A percentile compares a stretch with the other conserved stretches of the same genome.
Conservation (phyloP, 495 filamentous ascomycete genomes). For the Hypoxylon intermedium region DNA sequence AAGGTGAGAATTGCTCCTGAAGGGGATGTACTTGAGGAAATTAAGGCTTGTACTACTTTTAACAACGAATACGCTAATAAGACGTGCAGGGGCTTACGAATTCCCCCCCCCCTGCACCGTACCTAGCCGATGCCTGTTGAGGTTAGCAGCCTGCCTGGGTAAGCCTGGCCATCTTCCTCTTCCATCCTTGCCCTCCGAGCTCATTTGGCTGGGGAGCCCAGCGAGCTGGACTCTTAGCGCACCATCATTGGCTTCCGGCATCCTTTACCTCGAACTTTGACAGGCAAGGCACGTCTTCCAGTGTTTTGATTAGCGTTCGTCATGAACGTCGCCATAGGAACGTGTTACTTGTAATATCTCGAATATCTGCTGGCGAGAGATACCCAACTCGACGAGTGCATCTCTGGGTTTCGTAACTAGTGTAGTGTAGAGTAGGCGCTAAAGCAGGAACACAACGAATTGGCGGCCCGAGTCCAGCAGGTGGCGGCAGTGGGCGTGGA, state of each 20-base stretch:
- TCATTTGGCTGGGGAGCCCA: slow-evolving; percentile 28
- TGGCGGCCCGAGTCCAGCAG: slow-evolving; percentile 3
- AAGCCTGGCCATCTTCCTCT: slow-evolving; percentile 11
- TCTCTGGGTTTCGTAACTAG: slow-evolving; percentile 14
- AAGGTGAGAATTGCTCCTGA: no score
- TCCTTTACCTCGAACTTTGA: slow-evolving; percentile 1
- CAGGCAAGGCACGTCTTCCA: slow-evolving; percentile 3
- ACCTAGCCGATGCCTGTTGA: slow-evolving; percentile 26
- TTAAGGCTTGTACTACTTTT: slow-evolving; percentile 15
- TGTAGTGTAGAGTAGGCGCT: no score
- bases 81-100: slow-evolving; percentile 12
- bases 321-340: no score
- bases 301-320: slow-evolving; percentile 5
- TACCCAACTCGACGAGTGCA: background rate
- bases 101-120: slow-evolving; percentile 22
- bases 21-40: slow-evolving; percentile 13
- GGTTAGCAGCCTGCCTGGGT: slow-evolving; percentile 19
- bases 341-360: slow-evolving; percentile 10
- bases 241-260: slow-evolving; percentile 8
- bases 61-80: slow-evolving; percentile 24
- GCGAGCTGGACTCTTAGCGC: slow-evolving; percentile 18
- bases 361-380: no score
- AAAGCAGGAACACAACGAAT: slow-evolving; percentile 38
- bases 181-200: slow-evolving; percentile 22
- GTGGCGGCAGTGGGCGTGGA: slow-evolving; percentile 37